Evolutionary conservation across 345 rosid species (phyloP).

Genomic region (Corchorus olitorius): DNA sequence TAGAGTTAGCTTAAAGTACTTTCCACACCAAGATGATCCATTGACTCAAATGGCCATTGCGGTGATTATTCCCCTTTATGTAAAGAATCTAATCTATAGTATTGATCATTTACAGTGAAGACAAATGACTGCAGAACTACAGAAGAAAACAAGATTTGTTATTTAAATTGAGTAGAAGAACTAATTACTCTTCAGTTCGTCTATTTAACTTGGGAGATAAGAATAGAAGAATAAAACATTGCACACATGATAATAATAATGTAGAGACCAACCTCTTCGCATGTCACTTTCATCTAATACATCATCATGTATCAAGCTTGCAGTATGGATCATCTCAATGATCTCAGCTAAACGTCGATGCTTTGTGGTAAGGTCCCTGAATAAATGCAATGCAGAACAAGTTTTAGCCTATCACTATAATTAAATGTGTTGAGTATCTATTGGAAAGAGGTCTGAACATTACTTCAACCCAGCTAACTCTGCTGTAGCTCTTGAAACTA

Average conservation of each 20-base stretch:
- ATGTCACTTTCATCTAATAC: constrained; percentile 90
- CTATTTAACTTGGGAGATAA: neutral
- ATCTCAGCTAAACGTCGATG: constrained; percentile 95
- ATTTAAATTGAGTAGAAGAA: neutral
- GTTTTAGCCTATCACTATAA: neutral
- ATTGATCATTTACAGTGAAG: neutral
- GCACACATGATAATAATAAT: neutral
- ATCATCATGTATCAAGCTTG: constrained; percentile 97
- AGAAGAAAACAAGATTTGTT: neutral
- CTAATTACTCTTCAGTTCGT: neutral
- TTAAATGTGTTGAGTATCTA: constrained; percentile 1
- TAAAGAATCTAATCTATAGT: neutral
- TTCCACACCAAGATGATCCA: constrained; percentile 1
- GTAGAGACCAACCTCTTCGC: constrained; percentile 71
- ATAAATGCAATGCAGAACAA: constrained; percentile 19
- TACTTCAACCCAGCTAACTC: constrained; percentile 76
- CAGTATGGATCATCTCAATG: constrained; percentile 98
- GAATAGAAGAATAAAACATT: neutral
- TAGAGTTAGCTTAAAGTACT: neutral
- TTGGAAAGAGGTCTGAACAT: constrained; percentile 14
- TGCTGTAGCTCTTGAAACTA: constrained; percentile 92
- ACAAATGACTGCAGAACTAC: neutral
- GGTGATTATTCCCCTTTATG: neutral
- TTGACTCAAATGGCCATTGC: neutral
- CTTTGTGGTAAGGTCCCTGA: constrained; percentile 77